Evolutionary conservation across 2,329 filamentous ascomycete species (phyloP).

Genomic region (Trichoderma sp.): DNA sequence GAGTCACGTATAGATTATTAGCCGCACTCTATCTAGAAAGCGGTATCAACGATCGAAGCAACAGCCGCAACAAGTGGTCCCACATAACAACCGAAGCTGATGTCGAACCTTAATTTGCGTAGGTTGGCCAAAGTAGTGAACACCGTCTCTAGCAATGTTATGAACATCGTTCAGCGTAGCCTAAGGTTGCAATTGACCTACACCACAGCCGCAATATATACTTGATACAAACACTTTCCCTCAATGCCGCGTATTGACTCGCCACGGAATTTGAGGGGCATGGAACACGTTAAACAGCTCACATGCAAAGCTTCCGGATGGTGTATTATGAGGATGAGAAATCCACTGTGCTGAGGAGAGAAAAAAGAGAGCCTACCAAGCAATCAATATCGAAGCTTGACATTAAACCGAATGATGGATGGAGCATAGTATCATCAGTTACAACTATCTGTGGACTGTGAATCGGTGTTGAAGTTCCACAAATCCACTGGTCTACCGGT

Average conservation of each 20-base stretch:
- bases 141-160: neutral
- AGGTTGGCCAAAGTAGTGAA: neutral
- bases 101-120: neutral
- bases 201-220: too few relatives aligned
- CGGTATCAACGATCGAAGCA: neutral
- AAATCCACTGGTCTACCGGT: neutral
- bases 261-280: too few relatives aligned
- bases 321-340: neutral
- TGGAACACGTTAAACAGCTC: too few relatives aligned
- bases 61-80: neutral
- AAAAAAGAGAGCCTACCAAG: too few relatives aligned
- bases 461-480: neutral
- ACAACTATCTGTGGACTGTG: neutral
- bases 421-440: neutral
- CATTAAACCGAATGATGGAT: neutral
- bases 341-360: neutral
- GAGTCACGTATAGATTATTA: neutral
- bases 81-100: neutral
- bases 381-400: neutral
- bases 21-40: neutral
- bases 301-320: neutral
- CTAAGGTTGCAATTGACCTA: too few relatives aligned
- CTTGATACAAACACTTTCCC: too few relatives aligned
- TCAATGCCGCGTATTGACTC: too few relatives aligned
- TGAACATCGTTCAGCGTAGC: neutral